A percentile compares a stretch with the other conserved stretches of the same genome.
Conservation (phyloP, 2,329 filamentous ascomycete species). For the Huntiella bhutanensis region DNA sequence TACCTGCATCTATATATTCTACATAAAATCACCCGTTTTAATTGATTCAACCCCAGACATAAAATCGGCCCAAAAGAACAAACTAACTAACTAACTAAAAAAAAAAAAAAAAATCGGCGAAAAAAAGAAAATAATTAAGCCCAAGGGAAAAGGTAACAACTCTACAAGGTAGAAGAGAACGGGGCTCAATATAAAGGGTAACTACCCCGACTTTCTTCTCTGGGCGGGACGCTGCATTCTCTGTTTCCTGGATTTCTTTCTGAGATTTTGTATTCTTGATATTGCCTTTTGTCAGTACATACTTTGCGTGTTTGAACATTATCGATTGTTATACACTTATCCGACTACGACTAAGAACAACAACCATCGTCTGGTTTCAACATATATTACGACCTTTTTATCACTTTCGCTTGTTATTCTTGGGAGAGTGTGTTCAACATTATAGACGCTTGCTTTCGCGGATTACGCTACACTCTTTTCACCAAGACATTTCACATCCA, state of each 20-base stretch:
- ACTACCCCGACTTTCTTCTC: background rate
- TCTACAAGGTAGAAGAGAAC: background rate
- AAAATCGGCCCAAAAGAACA: no score
- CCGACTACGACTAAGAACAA: background rate
- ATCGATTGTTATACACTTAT: background rate
- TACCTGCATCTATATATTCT: no score
- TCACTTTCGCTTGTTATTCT: background rate
- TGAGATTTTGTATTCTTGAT: background rate
- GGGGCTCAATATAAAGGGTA: conserved; percentile 1
- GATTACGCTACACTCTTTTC: background rate
- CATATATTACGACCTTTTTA: background rate
- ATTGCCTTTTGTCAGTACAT: no score
- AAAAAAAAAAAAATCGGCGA: background rate
- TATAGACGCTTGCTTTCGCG: background rate
- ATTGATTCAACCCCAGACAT: no score
- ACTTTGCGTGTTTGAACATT: no score
- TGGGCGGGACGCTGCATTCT: background rate
- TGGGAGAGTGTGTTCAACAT: background rate
- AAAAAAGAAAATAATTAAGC: background rate
- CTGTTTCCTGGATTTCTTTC: background rate
- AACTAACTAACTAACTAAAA: no score
- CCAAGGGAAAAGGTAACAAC: background rate
- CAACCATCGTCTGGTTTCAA: background rate
- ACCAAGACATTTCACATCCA: background rate
- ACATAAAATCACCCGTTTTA: no score